Conservation (phyloP, 257 asterid species). For the Nicotiana knightiana region DNA sequence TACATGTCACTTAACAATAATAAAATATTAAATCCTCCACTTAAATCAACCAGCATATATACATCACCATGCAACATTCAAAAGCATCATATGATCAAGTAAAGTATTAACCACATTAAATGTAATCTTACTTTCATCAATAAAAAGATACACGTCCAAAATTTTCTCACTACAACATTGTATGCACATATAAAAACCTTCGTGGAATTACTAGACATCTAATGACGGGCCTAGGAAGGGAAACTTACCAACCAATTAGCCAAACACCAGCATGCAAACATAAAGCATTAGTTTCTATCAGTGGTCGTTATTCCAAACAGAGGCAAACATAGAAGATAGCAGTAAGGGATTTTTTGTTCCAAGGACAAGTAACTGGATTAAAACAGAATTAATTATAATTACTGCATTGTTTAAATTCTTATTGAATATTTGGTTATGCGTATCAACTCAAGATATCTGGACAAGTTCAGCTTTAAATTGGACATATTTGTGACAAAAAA, state of each 20-base stretch:
- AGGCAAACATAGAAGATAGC: neutral
- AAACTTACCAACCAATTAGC: neutral
- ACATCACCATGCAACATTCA: neutral
- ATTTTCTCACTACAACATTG: neutral
- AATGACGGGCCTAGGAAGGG: neutral
- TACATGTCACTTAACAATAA: neutral
- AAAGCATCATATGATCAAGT: neutral
- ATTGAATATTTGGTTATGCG: too few species aligned
- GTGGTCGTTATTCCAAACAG: too few species aligned
- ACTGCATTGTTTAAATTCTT: too few species aligned
- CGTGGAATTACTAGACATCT: neutral
- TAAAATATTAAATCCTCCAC: neutral
- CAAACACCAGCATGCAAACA: neutral
- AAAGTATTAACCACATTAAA: neutral
- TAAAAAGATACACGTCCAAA: neutral
- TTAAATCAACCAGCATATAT: neutral
- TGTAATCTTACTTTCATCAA: neutral
- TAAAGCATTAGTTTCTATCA: neutral
- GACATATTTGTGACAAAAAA: neutral
- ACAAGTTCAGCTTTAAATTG: neutral
- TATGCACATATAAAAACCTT: neutral
- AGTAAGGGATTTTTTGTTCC: too few species aligned
- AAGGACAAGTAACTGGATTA: neutral
- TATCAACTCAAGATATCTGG: neutral
- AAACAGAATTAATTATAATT: neutral